These are phyloP conservation scores for Podospora conica DNA, from an alignment of 495 filamentous ascomycete genomes.

Conservation along the genomic window DNA sequence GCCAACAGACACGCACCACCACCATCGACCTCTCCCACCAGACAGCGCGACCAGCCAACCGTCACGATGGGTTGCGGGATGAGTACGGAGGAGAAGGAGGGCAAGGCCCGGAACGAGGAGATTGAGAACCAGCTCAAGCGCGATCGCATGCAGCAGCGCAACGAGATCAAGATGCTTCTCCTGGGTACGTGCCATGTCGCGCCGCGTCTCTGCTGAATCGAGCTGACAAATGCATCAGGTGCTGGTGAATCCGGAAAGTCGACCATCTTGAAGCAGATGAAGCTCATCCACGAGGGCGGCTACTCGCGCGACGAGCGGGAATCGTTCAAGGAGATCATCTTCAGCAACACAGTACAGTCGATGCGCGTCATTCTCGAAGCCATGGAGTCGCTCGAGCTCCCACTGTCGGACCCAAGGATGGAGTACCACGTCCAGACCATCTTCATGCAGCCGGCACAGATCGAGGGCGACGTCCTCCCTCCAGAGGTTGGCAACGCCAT, in stretches of 20 bases:
- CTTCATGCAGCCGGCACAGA: slow-evolving; percentile 93
- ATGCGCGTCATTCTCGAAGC: slow-evolving; percentile 95
- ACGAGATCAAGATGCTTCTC: slow-evolving; percentile 99
- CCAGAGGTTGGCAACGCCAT: slow-evolving; percentile 93
- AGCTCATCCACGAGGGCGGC: slow-evolving; percentile 75
- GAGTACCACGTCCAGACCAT: slow-evolving; percentile 95
- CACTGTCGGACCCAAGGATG: slow-evolving; percentile 77
- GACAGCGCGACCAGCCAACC: slow-evolving; percentile 16
- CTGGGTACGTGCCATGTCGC: slow-evolving; percentile 60
- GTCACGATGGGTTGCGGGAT: slow-evolving; percentile 98
- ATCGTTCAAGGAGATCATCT: slow-evolving; percentile 93
- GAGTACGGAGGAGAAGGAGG: slow-evolving; percentile 99
- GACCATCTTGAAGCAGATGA: slow-evolving; percentile 99
- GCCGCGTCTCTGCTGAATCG: neutral
- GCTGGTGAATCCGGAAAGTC: slow-evolving; percentile 99
- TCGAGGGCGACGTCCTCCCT: slow-evolving; percentile 90
- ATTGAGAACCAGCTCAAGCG: slow-evolving; percentile 97
- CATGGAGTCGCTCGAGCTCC: slow-evolving; percentile 89
- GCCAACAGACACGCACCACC: neutral
- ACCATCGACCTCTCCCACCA: slow-evolving; percentile 12
- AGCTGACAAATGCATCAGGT: slow-evolving; percentile 49
- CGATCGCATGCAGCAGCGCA: slow-evolving; percentile 92
- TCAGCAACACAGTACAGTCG: slow-evolving; percentile 94
- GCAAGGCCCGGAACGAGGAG: slow-evolving; percentile 97
- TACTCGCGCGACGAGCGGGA: slow-evolving; percentile 75